Percentiles rank a stretch among this genome's conserved stretches.
phyloP scores from a whole-genome alignment of 768 basidiomycete species.

The Mycena rosella region DNA sequence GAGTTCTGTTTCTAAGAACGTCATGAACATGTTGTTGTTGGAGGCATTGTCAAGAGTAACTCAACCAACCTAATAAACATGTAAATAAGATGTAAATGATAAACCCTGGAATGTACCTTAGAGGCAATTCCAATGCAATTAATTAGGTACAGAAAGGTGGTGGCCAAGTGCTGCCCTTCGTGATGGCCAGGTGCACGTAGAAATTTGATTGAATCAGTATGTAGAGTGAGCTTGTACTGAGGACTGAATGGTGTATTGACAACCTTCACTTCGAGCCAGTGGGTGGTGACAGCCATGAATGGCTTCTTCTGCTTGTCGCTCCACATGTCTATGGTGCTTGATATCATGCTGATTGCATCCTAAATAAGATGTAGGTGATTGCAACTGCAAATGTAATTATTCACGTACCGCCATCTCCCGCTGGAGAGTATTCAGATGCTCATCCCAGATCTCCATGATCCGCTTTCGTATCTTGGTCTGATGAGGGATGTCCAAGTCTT shows the following conservation, averaged over 20 bases:
- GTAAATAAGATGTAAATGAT: background rate
- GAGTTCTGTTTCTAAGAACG: constrained; percentile 2
- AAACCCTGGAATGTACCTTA: constrained; percentile 25
- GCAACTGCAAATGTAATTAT: constrained; percentile 37
- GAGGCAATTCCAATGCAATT: constrained; percentile 43
- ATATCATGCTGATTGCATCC: constrained; percentile 50
- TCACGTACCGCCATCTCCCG: constrained; percentile 31
- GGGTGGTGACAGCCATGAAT: constrained; percentile 59
- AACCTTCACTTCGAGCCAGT: constrained; percentile 49
- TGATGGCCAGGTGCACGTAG: constrained; percentile 51
- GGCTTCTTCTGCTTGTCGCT: constrained; percentile 49
- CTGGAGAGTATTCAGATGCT: constrained; percentile 42
- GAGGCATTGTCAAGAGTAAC: constrained; percentile 26
- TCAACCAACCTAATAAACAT: constrained; percentile 25
- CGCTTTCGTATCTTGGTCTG: constrained; percentile 39
- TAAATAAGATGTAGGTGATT: constrained; percentile 29
- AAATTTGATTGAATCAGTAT: constrained; percentile 53
- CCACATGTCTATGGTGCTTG: constrained; percentile 54
- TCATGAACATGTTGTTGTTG: constrained; percentile 31
- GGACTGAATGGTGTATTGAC: constrained; percentile 37
- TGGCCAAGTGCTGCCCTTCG: constrained; percentile 52
- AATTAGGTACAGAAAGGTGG: constrained; percentile 47
- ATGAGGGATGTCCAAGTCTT: constrained; percentile 49
- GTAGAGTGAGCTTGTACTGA: constrained; percentile 40
- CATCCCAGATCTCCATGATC: constrained; percentile 40